phyloP scores from a whole-genome alignment of 495 filamentous ascomycete genomes.

The Tuber indicum region DNA sequence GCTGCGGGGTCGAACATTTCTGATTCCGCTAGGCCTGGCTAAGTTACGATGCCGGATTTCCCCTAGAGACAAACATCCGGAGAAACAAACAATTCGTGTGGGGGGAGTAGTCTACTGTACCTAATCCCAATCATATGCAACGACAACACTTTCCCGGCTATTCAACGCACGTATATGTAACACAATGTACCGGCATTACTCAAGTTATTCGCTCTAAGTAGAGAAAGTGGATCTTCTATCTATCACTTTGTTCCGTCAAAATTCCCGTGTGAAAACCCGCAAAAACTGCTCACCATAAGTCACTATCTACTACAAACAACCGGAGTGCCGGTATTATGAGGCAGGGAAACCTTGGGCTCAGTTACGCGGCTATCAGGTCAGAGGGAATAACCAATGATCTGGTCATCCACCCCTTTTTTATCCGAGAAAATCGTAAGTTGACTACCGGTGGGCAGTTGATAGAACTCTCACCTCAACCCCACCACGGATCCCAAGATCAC shows the following conservation, averaged over 20 bases:
- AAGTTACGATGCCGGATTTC: conserved; percentile 1
- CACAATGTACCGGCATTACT: background rate
- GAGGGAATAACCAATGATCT: background rate
- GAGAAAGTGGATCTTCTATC: background rate
- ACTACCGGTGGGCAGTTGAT: background rate
- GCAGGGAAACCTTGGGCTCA: background rate
- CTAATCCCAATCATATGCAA: background rate
- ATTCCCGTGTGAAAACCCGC: background rate
- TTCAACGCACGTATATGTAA: background rate
- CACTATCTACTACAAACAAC: background rate
- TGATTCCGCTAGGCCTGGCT: background rate
- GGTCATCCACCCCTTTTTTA: background rate
- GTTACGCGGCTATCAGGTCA: background rate
- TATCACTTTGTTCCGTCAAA: background rate
- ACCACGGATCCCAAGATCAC: background rate
- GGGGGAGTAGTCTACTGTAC: background rate
- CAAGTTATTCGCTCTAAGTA: background rate
- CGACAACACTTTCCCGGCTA: background rate
- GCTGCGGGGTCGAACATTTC: background rate
- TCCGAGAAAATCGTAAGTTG: background rate
- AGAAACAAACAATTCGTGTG: background rate
- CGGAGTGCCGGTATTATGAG: background rate
- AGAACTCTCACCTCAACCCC: background rate
- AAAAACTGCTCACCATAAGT: conserved; percentile 2
- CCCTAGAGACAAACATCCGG: background rate